Percentiles rank a stretch among this genome's conserved stretches.
phyloP scores from a whole-genome alignment of 1,284 basidiomycete genomes.

The Microstroma glucosiphilum region DNA sequence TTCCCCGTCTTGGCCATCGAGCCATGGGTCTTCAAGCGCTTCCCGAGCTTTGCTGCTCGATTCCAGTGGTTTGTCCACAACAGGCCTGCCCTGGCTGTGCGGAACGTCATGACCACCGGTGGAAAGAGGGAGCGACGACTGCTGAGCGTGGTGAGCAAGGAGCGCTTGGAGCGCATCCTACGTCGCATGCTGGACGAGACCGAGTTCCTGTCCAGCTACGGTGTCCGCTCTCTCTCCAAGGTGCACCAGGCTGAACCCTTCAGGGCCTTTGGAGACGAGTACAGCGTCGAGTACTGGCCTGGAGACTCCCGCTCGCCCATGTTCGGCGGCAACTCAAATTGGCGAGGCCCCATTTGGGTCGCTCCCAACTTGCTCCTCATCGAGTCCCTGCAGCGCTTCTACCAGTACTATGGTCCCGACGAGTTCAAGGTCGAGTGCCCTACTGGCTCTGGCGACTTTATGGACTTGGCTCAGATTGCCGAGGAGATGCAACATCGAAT shows the following conservation, averaged over 20 bases:
- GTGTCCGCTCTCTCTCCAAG: constrained; percentile 78
- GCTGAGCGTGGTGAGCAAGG: constrained; percentile 83
- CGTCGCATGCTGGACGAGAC: constrained; percentile 82
- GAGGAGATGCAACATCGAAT: constrained; percentile 96
- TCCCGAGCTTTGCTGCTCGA: constrained; percentile 95
- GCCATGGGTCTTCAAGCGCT: constrained; percentile 75
- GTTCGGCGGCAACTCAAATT: constrained; percentile 93
- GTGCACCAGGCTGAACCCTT: constrained; percentile 86
- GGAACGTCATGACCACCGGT: constrained; percentile 72
- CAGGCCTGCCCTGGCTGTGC: constrained; percentile 71
- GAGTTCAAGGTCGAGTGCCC: constrained; percentile 73
- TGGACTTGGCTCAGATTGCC: constrained; percentile 85
- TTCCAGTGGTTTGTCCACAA: constrained; percentile 98
- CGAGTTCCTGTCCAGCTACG: constrained; percentile 90
- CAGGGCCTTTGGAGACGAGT: constrained; percentile 83
- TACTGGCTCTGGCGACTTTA: constrained; percentile 83
- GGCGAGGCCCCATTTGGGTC: constrained; percentile 80
- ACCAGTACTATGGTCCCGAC: constrained; percentile 53
- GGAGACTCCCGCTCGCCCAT: constrained; percentile 93
- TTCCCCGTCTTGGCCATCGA: constrained; percentile 63
- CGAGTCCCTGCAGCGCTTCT: constrained; percentile 89
- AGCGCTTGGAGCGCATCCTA: constrained; percentile 76
- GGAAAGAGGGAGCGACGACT: constrained; percentile 69
- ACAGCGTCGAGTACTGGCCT: constrained; percentile 94
- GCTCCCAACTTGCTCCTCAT: constrained; percentile 84